Base-by-base conservation (phyloP, 2,329 filamentous ascomycete species). In the Plenodomus tracheiphilus region DNA sequence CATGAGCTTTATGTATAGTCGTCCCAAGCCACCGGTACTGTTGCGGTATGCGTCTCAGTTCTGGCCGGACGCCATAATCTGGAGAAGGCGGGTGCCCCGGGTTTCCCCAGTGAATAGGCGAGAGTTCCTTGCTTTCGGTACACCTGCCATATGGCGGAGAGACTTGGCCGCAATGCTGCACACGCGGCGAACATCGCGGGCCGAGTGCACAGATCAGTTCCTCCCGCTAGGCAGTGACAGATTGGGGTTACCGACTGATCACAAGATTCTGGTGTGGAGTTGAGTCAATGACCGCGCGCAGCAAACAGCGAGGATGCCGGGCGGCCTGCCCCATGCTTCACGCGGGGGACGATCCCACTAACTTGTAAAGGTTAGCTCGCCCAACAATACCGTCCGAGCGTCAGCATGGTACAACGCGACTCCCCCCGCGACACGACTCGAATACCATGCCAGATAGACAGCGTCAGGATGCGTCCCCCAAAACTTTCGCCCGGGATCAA, bases 1-100 rank as follows among this genome's bases (percentile, higher is more conserved):
- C 38, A 50, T 28, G 46, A 50, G 47, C 51, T 59, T 52, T 57
- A 54, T 51, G 46, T 53, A 39, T 53, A 40, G 25, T 41, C 11
- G 35, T 38, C 48, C 43, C 54, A 50, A 51, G 49, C 42, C 44
- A 49, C 43, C 53, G 37, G 47, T 51, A 39, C 11, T 38, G 40
- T 47, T 35, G 43, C 44, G 38, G 39, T 41, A 47, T 21, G 17
- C 25, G 8, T 10, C 17, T 22, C 16, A 16, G 16, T 15, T 22
- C 37, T 53, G 41, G 34, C 43, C 41, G 39, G 36, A 41, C 39
- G 53, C 53, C 47, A 56, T 43, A 21, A 22, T 39, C 41, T 46
- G 45, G 48, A 44, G 42, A 47, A 47, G 16, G 34, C 45, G 22
- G 44, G 44, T 41, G 19, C 45, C 28, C 36, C 32, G 35, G 46